Percentiles rank a stretch among this genome's conserved stretches.
phyloP scores from a whole-genome alignment of 1,284 basidiomycete genomes.

The Fomitopsis betulina region DNA sequence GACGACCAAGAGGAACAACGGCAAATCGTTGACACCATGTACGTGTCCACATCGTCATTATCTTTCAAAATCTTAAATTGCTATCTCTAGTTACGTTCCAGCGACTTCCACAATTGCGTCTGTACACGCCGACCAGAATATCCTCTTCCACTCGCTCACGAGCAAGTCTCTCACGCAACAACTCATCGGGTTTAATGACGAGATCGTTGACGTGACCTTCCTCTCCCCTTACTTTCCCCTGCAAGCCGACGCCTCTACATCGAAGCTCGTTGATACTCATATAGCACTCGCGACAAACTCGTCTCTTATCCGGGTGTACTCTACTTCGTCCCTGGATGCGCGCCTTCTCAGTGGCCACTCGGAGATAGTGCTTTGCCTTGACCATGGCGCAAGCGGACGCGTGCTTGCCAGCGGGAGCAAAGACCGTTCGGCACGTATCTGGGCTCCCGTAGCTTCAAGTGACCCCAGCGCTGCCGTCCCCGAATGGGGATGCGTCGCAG shows the following conservation, averaged over 20 bases:
- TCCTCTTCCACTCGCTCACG: constrained; percentile 80
- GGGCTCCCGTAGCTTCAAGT: constrained; percentile 48
- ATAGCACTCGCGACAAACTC: constrained; percentile 96
- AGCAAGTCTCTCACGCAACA: constrained; percentile 71
- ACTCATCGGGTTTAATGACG: constrained; percentile 96
- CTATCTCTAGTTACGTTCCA: constrained; percentile 58
- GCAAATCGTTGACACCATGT: constrained; percentile 73
- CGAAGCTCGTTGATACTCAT: constrained; percentile 52
- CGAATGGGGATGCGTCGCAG: constrained; percentile 78
- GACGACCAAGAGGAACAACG: constrained; percentile 74
- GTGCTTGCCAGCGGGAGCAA: constrained; percentile 90
- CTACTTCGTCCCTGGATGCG: constrained; percentile 67
- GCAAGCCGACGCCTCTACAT: constrained; percentile 13
- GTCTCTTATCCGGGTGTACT: constrained; percentile 86
- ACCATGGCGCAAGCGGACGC: constrained; percentile 61
- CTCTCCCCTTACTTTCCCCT: constrained; percentile 45
- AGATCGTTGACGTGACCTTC: constrained; percentile 88
- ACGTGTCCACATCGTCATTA: constrained; percentile 30
- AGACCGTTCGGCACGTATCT: constrained; percentile 85
- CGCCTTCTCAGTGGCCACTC: constrained; percentile 84
- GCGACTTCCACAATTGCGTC: constrained; percentile 69
- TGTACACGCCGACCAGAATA: constrained; percentile 96
- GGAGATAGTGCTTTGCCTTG: constrained; percentile 89
- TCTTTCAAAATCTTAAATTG: constrained; percentile 12
- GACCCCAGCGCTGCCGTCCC: constrained; percentile 25